These are phyloP conservation scores for Nigrospora osmanthi DNA, from an alignment of 2,329 filamentous ascomycete species.

Conservation along the genomic window DNA sequence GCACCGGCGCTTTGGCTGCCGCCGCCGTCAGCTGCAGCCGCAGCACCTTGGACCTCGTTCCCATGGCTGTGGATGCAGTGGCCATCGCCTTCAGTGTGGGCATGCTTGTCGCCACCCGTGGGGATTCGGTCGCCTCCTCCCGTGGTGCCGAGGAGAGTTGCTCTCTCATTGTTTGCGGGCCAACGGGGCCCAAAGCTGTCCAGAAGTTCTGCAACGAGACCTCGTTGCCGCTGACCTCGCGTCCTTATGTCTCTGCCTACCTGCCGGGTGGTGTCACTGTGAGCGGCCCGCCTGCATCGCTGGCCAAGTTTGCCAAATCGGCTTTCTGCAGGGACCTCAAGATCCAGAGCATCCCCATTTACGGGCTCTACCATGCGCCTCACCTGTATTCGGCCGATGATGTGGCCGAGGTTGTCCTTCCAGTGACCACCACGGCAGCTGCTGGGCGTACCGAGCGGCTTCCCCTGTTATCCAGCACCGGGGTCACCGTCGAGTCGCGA, in stretches of 20 bases:
- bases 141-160: no score
- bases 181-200: no score
- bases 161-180: no score
- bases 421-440: neutral
- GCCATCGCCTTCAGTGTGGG: constrained; percentile 20
- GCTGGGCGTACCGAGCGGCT: constrained; percentile 1
- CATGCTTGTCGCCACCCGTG: neutral
- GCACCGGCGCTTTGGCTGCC: constrained; percentile 21
- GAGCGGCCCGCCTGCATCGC: constrained; percentile 8
- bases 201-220: no score
- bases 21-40: constrained; percentile 19
- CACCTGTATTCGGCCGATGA: constrained; percentile 17
- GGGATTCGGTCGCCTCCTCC: no score
- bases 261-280: constrained; percentile 8
- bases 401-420: constrained; percentile 7
- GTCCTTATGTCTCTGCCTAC: constrained; percentile 8
- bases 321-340: constrained; percentile 7
- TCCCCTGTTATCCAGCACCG: constrained; percentile 9
- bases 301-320: constrained; percentile 1
- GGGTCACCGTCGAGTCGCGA: neutral
- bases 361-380: constrained; percentile 19
- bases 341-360: constrained; percentile 30
- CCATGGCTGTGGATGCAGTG: constrained; percentile 19
- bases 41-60: constrained; percentile 16
- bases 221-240: constrained; percentile 5